Conservation (phyloP, 179 eudicot species). For the Heliamphora pulchella region DNA sequence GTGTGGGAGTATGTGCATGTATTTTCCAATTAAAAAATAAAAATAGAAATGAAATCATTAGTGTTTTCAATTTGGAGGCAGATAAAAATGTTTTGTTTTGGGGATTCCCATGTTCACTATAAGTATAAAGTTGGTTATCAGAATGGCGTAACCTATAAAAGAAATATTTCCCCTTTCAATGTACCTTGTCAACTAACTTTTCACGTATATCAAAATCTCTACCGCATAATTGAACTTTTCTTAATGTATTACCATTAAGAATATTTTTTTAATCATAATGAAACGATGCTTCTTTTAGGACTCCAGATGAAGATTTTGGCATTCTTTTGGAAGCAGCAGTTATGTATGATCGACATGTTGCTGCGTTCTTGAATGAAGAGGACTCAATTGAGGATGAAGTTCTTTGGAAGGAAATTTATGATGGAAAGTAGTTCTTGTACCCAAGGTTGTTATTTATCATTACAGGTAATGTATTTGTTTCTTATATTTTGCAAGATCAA, state of each 20-base stretch:
- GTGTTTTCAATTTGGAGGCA: background rate
- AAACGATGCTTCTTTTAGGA: conserved; percentile 42
- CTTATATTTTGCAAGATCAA: background rate
- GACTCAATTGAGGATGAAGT: conserved; percentile 54
- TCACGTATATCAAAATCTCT: background rate
- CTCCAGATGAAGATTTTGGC: conserved; percentile 94
- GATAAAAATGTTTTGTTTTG: background rate
- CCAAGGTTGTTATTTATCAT: conserved; percentile 86
- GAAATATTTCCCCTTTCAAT: background rate
- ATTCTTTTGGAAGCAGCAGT: conserved; percentile 96
- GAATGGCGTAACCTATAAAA: background rate
- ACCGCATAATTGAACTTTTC: too few relatives aligned
- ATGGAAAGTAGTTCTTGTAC: conserved; percentile 51
- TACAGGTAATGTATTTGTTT: conserved; percentile 50
- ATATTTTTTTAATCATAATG: background rate
- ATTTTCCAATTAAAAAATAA: too few relatives aligned
- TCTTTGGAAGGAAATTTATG: conserved; percentile 52
- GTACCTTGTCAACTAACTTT: background rate
- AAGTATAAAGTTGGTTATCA: background rate
- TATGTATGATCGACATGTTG: conserved; percentile 95
- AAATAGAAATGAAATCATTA: too few relatives aligned
- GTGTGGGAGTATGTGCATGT: too few relatives aligned
- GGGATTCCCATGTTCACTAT: background rate
- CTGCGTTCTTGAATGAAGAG: conserved; percentile 72
- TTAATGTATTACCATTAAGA: too few relatives aligned